phyloP scores from a whole-genome alignment of 2,329 filamentous ascomycete species.

The Didymella keratinophila region DNA sequence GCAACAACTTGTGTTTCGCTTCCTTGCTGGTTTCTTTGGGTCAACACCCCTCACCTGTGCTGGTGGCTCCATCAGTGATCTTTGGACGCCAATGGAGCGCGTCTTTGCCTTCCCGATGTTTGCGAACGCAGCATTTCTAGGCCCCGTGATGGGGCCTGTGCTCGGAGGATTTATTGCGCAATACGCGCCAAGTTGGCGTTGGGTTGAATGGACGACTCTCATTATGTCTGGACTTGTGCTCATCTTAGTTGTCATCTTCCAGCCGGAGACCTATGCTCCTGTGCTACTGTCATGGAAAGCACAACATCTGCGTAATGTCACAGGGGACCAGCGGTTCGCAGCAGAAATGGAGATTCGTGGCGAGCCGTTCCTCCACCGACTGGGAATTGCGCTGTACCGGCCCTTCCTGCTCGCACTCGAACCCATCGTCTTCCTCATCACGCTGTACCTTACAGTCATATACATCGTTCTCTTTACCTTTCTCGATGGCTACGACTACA shows the following conservation, averaged over 20 bases:
- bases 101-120: conserved; percentile 39
- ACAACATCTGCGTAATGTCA: conserved; percentile 37
- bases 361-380: conserved; percentile 48
- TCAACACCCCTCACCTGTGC: conserved; percentile 42
- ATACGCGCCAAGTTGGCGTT: conserved; percentile 34
- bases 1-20: conserved; percentile 58
- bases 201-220: conserved; percentile 39
- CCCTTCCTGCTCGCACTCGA: conserved; percentile 53
- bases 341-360: conserved; percentile 57
- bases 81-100: conserved; percentile 34
- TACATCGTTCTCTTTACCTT: conserved; percentile 65
- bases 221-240: conserved; percentile 33
- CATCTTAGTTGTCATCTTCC: conserved; percentile 24
- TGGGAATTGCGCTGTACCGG: conserved; percentile 51
- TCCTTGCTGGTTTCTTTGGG: conserved; percentile 59
- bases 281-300: conserved; percentile 46
- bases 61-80: conserved; percentile 30
- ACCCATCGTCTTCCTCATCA: conserved; percentile 59
- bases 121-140: conserved; percentile 29
- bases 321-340: conserved; percentile 54
- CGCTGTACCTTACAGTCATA: conserved; percentile 60
- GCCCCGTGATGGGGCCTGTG: conserved; percentile 56
- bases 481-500: conserved; percentile 60
- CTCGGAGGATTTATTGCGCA: conserved; percentile 36
- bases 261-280: conserved; percentile 35